Evolutionary conservation across 129 eudicot species (phyloP).

Genomic region (Pittosporum tobira): DNA sequence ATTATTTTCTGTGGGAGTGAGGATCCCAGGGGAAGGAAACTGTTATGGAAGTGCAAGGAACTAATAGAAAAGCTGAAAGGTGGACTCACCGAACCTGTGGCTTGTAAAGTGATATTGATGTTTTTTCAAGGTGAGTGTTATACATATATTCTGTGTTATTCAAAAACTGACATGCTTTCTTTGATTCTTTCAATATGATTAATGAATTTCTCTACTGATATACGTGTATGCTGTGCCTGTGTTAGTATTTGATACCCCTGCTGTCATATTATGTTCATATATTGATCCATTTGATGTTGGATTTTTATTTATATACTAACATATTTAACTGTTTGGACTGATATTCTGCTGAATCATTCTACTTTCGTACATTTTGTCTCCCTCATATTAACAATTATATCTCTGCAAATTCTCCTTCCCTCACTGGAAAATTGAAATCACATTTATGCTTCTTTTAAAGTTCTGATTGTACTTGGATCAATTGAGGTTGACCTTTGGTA

Average conservation of each 20-base stretch:
- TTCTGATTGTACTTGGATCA: background rate
- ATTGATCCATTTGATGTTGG: no score
- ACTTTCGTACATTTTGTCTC: no score
- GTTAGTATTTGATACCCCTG: no score
- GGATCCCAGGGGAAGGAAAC: conserved; percentile 61
- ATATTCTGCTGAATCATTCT: no score
- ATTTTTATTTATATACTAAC: no score
- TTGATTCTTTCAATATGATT: background rate
- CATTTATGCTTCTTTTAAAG: background rate
- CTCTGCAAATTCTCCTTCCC: background rate
- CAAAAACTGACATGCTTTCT: background rate
- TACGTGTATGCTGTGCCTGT: background rate
- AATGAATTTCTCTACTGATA: background rate
- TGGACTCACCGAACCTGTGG: conserved; percentile 53
- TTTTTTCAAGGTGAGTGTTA: conserved; percentile 60
- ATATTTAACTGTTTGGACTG: no score
- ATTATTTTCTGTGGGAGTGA: conserved; percentile 75
- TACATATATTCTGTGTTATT: background rate
- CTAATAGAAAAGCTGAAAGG: conserved; percentile 58
- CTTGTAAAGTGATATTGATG: conserved; percentile 46
- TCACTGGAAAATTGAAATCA: background rate
- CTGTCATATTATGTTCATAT: no score
- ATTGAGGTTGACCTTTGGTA: background rate
- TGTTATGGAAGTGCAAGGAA: conserved; percentile 71
- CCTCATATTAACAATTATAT: background rate